Percentiles rank a stretch among this genome's conserved stretches.
These are phyloP conservation scores for Tolypocladium cylindrosporum DNA, from an alignment of 2,329 filamentous ascomycete genomes.

Conservation along the genomic window DNA sequence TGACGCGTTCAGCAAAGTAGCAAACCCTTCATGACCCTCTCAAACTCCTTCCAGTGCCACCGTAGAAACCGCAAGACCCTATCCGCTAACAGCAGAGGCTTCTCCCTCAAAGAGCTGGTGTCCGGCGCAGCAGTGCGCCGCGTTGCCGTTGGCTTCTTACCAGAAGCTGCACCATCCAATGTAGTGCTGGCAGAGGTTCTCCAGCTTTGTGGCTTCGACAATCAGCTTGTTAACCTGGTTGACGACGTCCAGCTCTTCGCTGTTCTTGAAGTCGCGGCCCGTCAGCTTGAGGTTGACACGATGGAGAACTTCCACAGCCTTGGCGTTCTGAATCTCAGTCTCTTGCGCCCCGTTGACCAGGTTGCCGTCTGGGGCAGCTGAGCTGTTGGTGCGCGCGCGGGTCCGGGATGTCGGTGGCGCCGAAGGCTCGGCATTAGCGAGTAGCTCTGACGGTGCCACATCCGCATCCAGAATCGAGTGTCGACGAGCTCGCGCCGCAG, in stretches of 20 bases:
- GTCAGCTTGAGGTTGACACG: conserved; percentile 94
- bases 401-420: conserved; percentile 38
- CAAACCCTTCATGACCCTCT: not conserved
- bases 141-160: conserved; percentile 34
- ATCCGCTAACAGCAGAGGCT: not conserved
- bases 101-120: not conserved
- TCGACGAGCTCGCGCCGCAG: conserved; percentile 45
- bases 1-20: not conserved
- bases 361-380: conserved; percentile 26
- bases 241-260: conserved; percentile 74
- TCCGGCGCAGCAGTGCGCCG: not conserved
- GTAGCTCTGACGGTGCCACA: conserved; percentile 47
- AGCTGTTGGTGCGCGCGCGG: conserved; percentile 52
- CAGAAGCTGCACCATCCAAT: conserved; percentile 99
- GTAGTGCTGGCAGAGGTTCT: conserved; percentile 97
- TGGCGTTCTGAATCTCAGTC: conserved; percentile 80
- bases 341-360: conserved; percentile 32
- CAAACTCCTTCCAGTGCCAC: not conserved
- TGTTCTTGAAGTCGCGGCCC: conserved; percentile 80
- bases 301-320: conserved; percentile 82
- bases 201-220: conserved; percentile 88
- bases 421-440: conserved; percentile 34
- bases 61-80: not conserved
- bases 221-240: conserved; percentile 92
- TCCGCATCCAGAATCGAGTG: conserved; percentile 60